phyloP scores from a whole-genome alignment of 2,329 filamentous ascomycete species.

The Clonostachys rhizophaga region DNA sequence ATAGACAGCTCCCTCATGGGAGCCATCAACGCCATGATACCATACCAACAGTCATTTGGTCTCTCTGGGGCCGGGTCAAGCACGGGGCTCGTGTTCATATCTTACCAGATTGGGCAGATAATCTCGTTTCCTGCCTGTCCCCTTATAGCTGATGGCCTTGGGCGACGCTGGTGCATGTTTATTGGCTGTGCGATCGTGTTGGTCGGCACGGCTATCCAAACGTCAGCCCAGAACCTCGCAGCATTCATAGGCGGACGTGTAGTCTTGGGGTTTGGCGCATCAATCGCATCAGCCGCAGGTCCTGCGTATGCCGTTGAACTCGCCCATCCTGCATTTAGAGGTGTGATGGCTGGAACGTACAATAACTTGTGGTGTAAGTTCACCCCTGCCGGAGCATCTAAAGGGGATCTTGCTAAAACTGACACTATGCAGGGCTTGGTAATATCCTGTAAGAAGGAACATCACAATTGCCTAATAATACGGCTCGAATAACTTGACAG shows the following conservation, averaged over 20 bases:
- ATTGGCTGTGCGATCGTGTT: constrained; percentile 47
- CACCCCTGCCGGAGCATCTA: not conserved
- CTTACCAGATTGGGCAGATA: constrained; percentile 42
- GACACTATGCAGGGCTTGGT: constrained; percentile 2
- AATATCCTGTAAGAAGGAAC: constrained; percentile 5
- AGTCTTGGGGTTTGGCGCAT: constrained; percentile 51
- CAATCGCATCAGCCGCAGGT: constrained; percentile 53
- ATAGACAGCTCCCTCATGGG: constrained; percentile 26
- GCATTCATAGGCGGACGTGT: constrained; percentile 53
- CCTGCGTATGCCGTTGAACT: constrained; percentile 60
- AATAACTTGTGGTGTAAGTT: constrained; percentile 4
- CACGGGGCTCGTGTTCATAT: constrained; percentile 37
- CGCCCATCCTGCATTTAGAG: constrained; percentile 57
- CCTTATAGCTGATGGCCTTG: constrained; percentile 34
- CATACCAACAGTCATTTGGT: constrained; percentile 38
- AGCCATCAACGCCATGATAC: constrained; percentile 38
- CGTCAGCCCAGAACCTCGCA: constrained; percentile 28
- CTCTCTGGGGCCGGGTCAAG: constrained; percentile 34
- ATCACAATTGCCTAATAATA: not conserved
- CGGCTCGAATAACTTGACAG: not conserved
- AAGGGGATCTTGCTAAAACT: not conserved
- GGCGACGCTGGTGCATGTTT: constrained; percentile 40
- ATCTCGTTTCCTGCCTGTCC: constrained; percentile 19
- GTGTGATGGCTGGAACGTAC: constrained; percentile 23
- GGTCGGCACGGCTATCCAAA: constrained; percentile 12